phyloP scores from a whole-genome alignment of 139 green algal genomes.

The Desmodesmus armatus region DNA sequence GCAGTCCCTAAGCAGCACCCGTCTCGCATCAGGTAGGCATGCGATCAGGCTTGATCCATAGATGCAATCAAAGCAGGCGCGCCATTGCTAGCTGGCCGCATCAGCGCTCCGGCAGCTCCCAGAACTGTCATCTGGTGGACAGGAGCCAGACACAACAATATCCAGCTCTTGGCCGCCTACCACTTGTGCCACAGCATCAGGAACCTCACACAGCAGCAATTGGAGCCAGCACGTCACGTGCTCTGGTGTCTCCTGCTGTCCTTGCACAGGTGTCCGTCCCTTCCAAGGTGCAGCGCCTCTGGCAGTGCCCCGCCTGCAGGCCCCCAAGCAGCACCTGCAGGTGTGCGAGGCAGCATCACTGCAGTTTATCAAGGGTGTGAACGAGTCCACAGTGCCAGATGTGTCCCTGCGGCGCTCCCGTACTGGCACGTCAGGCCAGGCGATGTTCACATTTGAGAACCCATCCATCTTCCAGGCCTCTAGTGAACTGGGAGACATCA shows the following conservation, averaged over 20 bases:
- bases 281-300: not conserved
- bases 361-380: constrained; percentile 94
- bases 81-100: no score
- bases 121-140: no score
- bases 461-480: constrained; percentile 93
- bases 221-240: not conserved
- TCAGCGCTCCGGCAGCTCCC: no score
- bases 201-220: no score
- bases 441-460: constrained; percentile 92
- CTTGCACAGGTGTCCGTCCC: not conserved
- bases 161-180: no score
- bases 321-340: not conserved
- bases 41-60: no score
- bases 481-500: constrained; percentile 70
- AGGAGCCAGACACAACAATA: no score
- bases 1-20: no score
- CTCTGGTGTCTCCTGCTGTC: no score
- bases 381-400: constrained; percentile 92
- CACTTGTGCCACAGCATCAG: no score
- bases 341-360: constrained; percentile 62
- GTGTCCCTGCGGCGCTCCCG: constrained; percentile 88
- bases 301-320: constrained; percentile 13
- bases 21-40: no score
- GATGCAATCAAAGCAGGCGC: no score
- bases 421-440: constrained; percentile 88